Evolutionary conservation across 192 early-diverging fungal genomes (phyloP), one percentile per base, ranked within the genome.

Genomic region (Mortierella claussenii): DNA sequence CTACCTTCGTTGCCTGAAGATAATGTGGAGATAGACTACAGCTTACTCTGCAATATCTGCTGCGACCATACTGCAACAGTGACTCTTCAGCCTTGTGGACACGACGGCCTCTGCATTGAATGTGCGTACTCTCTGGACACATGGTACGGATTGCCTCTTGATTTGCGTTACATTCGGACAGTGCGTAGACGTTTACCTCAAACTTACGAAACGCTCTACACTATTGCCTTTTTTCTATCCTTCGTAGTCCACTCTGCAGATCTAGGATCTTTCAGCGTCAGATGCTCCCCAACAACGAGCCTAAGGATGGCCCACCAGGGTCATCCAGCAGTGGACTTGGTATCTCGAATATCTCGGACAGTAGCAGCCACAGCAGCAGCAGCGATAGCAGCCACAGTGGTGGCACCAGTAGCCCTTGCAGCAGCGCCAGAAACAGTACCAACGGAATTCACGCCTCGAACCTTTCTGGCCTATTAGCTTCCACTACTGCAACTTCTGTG

Each of bases 51-150:
- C 43, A 79, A 76, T 9, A 81, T 85, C 33, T 85, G 83, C 42
- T 85, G 82, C 74, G 71, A 80, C 15, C 78, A 79, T 44, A 71
- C 82, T n/a, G 73, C 80, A 34, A 68, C 55, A 26, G 64, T 80
- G 61, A 57, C 68, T 0, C 51, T 85, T 20, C 52, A 80, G 33
- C 83, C 83, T 15, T 85, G 83, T 65, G 70, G 80, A 17, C 83
- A 85, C 45, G 70, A 73, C 36, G 83, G 82, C 20, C 81, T 83
- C 37, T 81, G 83, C 48, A 40, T 69, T 26, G 68, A 73, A 20
- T 85, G 83, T 53, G 69, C 82, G 3, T 76, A 76, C 28, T 76
- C 73, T 15, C 46, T 76, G 15, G 73, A 76, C 15, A 67, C 65
- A 47, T 76, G 73, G 73, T 76, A 76, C n/a, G n/a, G n/a, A n/a